Base-by-base conservation (phyloP, 2,329 filamentous ascomycete genomes). In the Capronia coronata region DNA sequence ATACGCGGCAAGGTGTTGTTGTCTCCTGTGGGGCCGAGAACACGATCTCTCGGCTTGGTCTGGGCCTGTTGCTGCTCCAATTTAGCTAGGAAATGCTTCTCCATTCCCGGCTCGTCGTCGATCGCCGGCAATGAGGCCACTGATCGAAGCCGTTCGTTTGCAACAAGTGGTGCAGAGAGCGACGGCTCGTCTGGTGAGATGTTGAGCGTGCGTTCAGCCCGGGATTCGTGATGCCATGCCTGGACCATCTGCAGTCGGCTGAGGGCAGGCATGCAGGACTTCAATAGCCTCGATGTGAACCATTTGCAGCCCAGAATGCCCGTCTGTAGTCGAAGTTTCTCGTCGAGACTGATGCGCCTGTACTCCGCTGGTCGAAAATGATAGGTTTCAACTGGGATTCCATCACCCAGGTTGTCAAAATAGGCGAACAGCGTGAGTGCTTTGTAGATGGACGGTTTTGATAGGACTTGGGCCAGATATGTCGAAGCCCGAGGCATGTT, bases 401-500 rank as follows among this genome's bases (percentile, higher is more conserved):
- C 62, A 10, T 62, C 59, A 10, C 68, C 67, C 6, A 19, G 34
- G 48, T 67, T 64, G 37, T 66, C 55, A 62, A 68, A 73, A 41
- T 69, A 70, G 0, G 69, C 67, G 29, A 69, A 59, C 10, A 70
- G 54, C 5, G 71, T 66, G 27, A 74, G 58, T 1, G 65, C 59
- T 2, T 63, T 59, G 43, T 72, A 74, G 3, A 74, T 64, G 2
- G 64, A 61, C 38, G 70, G 67, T 8, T 64, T 64, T 0, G 71
- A 71, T 9, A 75, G 53, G 1, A 64, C 65, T 0, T 60, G 58
- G 8, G 65, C 67, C 10, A 78, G 58, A 9, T 61, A 52, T 0
- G 62, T 63, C 0, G 75, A 77, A 5, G 67, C 65, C 13, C 63
- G 64, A 2, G 71, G 64, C 2, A 75, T 59, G 32, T 72, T 69